phyloP scores from a whole-genome alignment of 2,329 filamentous ascomycete species.

The Myriosclerotinia scirpicola region DNA sequence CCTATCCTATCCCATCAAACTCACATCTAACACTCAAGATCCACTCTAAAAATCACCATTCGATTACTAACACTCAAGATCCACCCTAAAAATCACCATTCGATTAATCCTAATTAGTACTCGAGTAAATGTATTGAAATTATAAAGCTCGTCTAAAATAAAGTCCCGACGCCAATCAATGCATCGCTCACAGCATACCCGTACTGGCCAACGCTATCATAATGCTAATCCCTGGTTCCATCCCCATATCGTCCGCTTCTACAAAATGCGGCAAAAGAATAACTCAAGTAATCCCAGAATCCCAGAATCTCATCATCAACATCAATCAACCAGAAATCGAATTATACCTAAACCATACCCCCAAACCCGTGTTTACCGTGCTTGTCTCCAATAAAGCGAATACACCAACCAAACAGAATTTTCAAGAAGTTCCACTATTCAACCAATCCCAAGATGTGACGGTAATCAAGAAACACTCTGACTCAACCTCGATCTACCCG shows the following conservation, averaged over 20 bases:
- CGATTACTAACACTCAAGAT: no score
- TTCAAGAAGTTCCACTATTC: background rate
- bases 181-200: background rate
- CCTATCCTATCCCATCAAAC: no score
- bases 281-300: background rate
- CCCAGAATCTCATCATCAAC: background rate
- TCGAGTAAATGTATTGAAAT: no score
- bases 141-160: background rate
- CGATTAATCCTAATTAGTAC: no score
- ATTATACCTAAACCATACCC: background rate
- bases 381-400: background rate
- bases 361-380: background rate
- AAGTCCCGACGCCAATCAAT: background rate
- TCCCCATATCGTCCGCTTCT: background rate
- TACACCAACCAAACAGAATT: background rate
- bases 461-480: conserved; percentile 30
- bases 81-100: no score
- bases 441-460: background rate
- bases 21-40: no score
- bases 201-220: background rate
- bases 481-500: conserved; percentile 42
- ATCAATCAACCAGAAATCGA: background rate
- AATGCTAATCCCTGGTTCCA: background rate
- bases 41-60: no score
- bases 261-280: background rate